A percentile compares a stretch with the other conserved stretches of the same genome.
phyloP scores from a whole-genome alignment of 2,329 filamentous ascomycete genomes.

The Conoideocrella luteorostrata region DNA sequence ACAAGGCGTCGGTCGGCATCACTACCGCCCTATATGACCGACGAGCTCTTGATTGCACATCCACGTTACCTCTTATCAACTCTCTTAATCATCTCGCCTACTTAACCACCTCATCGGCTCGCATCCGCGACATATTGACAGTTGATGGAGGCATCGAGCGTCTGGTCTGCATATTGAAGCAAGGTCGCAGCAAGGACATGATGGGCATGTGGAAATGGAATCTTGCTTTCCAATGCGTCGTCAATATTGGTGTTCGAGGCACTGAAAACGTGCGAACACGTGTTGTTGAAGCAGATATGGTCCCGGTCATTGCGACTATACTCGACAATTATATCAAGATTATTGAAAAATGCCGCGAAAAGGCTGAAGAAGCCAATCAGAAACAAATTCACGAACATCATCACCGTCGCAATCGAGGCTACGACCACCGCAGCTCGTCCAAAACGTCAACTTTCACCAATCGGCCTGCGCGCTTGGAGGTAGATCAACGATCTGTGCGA shows the following conservation, averaged over 20 bases:
- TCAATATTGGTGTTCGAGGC: conserved; percentile 95
- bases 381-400: conserved; percentile 54
- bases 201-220: conserved; percentile 99
- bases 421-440: conserved; percentile 41
- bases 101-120: conserved; percentile 93
- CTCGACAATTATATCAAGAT: conserved; percentile 98
- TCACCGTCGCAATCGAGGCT: conserved; percentile 40
- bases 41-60: conserved; percentile 95
- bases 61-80: conserved; percentile 94
- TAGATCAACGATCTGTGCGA: conserved; percentile 57
- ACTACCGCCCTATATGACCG: conserved; percentile 97
- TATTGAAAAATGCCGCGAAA: conserved; percentile 83
- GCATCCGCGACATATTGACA: conserved; percentile 94
- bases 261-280: conserved; percentile 90
- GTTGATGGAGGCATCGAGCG: conserved; percentile 98
- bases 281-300: conserved; percentile 98
- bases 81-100: conserved; percentile 98
- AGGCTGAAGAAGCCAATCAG: conserved; percentile 74
- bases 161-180: conserved; percentile 94
- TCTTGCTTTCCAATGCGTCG: conserved; percentile 95
- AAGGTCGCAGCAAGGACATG: conserved; percentile 93
- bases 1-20: conserved; percentile 98
- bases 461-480: conserved; percentile 45
- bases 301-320: conserved; percentile 96
- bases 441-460: conserved; percentile 47